Evolutionary conservation across 768 basidiomycete genomes (phyloP), one percentile per base, ranked within the genome.

Genomic region (Coprinopsis marcescibilis): DNA sequence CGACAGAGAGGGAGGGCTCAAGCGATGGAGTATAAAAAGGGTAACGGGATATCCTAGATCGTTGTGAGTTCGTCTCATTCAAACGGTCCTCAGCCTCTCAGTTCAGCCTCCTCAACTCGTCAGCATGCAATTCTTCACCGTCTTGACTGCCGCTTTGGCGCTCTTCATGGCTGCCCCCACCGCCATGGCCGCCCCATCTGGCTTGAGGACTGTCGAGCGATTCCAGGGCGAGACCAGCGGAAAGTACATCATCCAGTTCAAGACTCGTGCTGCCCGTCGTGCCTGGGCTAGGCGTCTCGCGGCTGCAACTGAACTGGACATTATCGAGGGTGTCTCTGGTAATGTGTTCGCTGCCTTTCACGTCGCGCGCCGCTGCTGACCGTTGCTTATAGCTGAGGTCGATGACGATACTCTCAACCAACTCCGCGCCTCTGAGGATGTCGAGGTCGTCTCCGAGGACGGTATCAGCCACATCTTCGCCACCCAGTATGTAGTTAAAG

Each of bases 251-350:
- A 57, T 66, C 46, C 57, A 57, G 32, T 46, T 68, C 26, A 67
- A 63, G 52, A 46, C 57, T 7, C 64, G 62, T 7, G 56, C 53
- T 13, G 47, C 56, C 32, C 45, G 25, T 5, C 12, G 17, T 17
- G 30, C 5, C n/a, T 37, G 23, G 36, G 23, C 23, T 8, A n/a
- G 30, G 5, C 14, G 15, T 13, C 25, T 27, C 21, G 30, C n/a
- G 48, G 36, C 25, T 23, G 47, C 47, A 15, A 26, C 47, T 2
- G 56, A 65, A 8, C 65, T 61, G 60, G 54, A 56, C 2, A 30
- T 58, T 37, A 50, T 67, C 38, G 63, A 65, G 32, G 64, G 64
- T 11, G 61, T 68, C 26, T 60, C 62, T n/a, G 61, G 64, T 62
- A 29, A 5, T 53, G 45, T 10, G 3, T 45, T 23, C 23, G 15